Conservation (phyloP, 805 yeast species). For the Saturnispora mendoncae region DNA sequence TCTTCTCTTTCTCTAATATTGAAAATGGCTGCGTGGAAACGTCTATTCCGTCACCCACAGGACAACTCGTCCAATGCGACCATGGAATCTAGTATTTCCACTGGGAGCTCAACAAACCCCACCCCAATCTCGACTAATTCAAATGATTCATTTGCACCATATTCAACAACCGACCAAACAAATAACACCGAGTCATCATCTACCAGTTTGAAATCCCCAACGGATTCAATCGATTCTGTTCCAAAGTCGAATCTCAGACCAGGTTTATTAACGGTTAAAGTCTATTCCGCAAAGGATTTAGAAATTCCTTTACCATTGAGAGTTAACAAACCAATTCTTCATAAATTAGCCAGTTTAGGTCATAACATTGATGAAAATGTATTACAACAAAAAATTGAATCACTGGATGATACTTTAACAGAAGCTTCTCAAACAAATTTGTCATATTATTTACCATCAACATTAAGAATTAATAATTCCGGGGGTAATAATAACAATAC, state of each 20-base stretch:
- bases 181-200: neutral
- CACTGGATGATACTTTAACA: slow-evolving; percentile 22
- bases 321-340: slow-evolving; percentile 52
- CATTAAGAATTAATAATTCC: slow-evolving; percentile 25
- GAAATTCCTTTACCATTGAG: slow-evolving; percentile 63
- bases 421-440: slow-evolving; percentile 23
- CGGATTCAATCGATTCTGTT: neutral
- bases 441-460: slow-evolving; percentile 38
- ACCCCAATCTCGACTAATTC: neutral
- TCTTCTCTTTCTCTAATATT: neutral
- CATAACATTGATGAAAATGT: slow-evolving; percentile 29
- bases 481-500: neutral
- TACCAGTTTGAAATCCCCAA: neutral
- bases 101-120: neutral
- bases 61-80: slow-evolving; percentile 2
- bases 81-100: neutral
- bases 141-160: neutral
- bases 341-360: slow-evolving; percentile 58
- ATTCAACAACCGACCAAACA: neutral
- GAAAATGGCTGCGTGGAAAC: slow-evolving; percentile 6
- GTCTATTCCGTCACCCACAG: slow-evolving; percentile 9
- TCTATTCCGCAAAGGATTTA: slow-evolving; percentile 61
- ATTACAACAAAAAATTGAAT: slow-evolving; percentile 28
- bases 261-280: slow-evolving; percentile 69
- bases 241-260: slow-evolving; percentile 32